A percentile compares a stretch with the other conserved stretches of the same genome.
Evolutionary conservation across 345 rosid genomes (phyloP).

Genomic region (Linum usitatissimum): DNA sequence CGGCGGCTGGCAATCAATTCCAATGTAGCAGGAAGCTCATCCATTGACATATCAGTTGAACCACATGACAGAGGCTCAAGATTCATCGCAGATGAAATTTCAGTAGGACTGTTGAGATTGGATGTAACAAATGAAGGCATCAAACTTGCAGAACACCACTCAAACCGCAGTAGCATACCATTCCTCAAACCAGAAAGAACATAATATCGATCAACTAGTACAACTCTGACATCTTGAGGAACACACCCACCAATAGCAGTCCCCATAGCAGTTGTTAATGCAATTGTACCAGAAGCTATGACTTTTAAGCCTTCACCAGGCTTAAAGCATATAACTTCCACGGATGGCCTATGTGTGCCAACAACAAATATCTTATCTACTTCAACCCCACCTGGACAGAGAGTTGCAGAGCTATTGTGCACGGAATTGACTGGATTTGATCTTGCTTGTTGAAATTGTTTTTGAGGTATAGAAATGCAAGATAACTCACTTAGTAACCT

Average conservation of each 20-base stretch:
- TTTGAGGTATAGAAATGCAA: conserved; percentile 74
- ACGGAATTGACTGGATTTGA: conserved; percentile 23
- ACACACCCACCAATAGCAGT: conserved; percentile 69
- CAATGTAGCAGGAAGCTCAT: conserved; percentile 43
- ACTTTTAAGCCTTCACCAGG: conserved; percentile 55
- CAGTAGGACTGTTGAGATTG: conserved; percentile 16
- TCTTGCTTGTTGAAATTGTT: conserved; percentile 32
- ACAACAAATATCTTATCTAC: conserved; percentile 56
- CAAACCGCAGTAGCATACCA: conserved; percentile 96
- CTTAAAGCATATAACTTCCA: conserved; percentile 65
- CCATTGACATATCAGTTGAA: conserved; percentile 19
- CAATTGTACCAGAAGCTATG: conserved; percentile 69
- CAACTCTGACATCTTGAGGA: conserved; percentile 97
- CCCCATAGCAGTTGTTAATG: conserved; percentile 55
- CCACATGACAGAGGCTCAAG: conserved; percentile 20
- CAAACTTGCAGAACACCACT: conserved; percentile 54
- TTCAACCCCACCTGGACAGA: conserved; percentile 54
- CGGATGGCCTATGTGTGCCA: conserved; percentile 96
- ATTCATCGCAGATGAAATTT: conserved; percentile 17
- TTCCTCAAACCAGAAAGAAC: conserved; percentile 89
- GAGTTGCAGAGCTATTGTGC: conserved; percentile 22
- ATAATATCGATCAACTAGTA: conserved; percentile 65
- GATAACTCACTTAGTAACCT: conserved; percentile 73
- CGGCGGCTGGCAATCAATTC: conserved; percentile 80
- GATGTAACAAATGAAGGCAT: conserved; percentile 25